Evolutionary conservation across 768 basidiomycete species (phyloP).

Genomic region (Fomitopsis serialis): DNA sequence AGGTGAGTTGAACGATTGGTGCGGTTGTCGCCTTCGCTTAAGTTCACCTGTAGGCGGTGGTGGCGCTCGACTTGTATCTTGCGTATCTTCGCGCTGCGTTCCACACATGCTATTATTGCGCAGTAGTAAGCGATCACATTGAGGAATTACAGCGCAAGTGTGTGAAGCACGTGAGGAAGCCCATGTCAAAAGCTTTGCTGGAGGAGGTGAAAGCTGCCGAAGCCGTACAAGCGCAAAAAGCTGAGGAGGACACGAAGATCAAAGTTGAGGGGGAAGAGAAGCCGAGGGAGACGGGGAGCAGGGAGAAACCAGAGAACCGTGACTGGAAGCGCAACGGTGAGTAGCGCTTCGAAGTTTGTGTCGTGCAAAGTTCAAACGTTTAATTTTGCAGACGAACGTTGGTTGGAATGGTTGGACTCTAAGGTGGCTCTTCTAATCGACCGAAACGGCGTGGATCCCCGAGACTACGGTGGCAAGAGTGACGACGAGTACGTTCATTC

Average conservation of each 20-base stretch:
- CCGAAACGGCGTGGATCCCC: constrained; percentile 75
- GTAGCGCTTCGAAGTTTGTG: constrained; percentile 17
- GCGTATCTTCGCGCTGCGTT: constrained; percentile 90
- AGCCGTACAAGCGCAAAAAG: constrained; percentile 39
- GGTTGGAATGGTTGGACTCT: constrained; percentile 84
- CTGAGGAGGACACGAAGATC: constrained; percentile 37
- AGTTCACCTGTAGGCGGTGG: constrained; percentile 46
- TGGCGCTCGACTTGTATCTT: constrained; percentile 89
- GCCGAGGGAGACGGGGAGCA: constrained; percentile 26
- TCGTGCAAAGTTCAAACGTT: constrained; percentile 10
- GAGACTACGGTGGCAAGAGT: constrained; percentile 84
- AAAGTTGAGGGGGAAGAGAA: constrained; percentile 33
- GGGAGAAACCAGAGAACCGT: constrained; percentile 31
- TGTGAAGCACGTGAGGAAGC: constrained; percentile 83
- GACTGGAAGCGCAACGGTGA: constrained; percentile 67
- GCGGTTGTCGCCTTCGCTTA: neutral
- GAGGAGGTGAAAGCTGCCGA: constrained; percentile 60
- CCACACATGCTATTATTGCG: constrained; percentile 97
- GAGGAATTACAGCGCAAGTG: constrained; percentile 96
- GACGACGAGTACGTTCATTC: constrained; percentile 70
- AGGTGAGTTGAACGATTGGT: constrained; percentile 39
- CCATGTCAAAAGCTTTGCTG: constrained; percentile 53
- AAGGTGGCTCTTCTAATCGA: constrained; percentile 81
- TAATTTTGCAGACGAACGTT: constrained; percentile 63
- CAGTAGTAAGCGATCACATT: constrained; percentile 83